phyloP scores from a whole-genome alignment of 208 protist species.

The Trypanosoma lewisi region DNA sequence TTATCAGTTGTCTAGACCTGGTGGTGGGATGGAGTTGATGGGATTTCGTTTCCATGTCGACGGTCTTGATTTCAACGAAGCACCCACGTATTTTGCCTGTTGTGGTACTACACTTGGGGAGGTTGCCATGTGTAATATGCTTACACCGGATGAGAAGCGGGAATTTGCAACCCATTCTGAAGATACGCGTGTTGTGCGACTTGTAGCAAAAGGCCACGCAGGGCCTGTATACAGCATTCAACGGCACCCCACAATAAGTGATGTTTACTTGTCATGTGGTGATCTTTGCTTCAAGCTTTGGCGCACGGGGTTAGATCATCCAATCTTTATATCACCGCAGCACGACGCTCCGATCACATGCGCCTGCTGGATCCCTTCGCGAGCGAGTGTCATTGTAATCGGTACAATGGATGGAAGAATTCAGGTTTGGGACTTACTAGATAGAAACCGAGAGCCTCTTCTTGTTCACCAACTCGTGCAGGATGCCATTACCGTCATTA shows the following conservation, averaged over 20 bases:
- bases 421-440: constrained; percentile 89
- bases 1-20: constrained; percentile 69
- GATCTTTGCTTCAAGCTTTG: constrained; percentile 90
- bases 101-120: constrained; percentile 75
- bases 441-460: constrained; percentile 85
- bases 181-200: constrained; percentile 60
- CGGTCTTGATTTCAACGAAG: constrained; percentile 39
- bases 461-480: constrained; percentile 87
- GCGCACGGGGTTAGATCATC: constrained; percentile 61
- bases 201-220: constrained; percentile 53
- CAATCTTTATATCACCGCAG: constrained; percentile 75
- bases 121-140: constrained; percentile 64
- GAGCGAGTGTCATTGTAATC: constrained; percentile 73
- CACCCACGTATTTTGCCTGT: constrained; percentile 58
- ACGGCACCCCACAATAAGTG: constrained; percentile 79
- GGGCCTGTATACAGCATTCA: constrained; percentile 77
- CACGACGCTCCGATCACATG: constrained; percentile 58
- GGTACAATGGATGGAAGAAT: constrained; percentile 83
- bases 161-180: constrained; percentile 45
- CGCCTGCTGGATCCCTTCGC: constrained; percentile 83
- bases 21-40: constrained; percentile 67
- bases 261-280: constrained; percentile 89
- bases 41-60: constrained; percentile 83
- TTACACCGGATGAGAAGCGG: constrained; percentile 57
- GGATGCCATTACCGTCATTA: constrained; percentile 84